Base-by-base conservation (phyloP, 306 rosid species). In the Luffa aegyptiaca region DNA sequence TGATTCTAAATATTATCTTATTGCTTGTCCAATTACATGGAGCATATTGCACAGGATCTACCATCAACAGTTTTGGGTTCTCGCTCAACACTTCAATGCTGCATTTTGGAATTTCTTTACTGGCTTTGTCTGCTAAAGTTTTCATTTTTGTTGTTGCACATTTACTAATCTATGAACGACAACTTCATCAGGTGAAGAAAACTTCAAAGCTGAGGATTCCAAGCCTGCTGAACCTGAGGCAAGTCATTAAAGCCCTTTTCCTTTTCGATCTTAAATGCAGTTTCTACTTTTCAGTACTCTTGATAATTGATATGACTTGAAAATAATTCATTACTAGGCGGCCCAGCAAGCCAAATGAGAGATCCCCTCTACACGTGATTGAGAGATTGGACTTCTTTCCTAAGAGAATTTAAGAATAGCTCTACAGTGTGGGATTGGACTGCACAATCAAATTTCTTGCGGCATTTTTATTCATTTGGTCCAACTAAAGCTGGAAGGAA, bases 161-260 rank as follows among this genome's bases (percentile, higher is more conserved):
- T 31, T 31, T 26, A 48, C 59, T 31, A 37, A 73, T 49, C 6
- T 45, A 10, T 8, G 26, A 48, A 51, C 14, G 5, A 35, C 16
- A 12, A 49, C 65, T 36, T 80, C 41, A 51, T 88, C 87, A 90
- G 94, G 90, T 80, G 94, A 88, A 61, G 94, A 90, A 7, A 84
- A 45, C 86, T 12, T 61, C 80, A 90, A 90, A 90, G 62, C 77
- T 81, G 94, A 88, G 52, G 94, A 88, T 68, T 72, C 81, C 87
- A 90, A 90, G 79, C 84, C 94, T 36, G 53, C 88, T 76, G 92
- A 87, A 79, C 78, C 89, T 7, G 89, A 87, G 90, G 94, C 85
- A 75, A 48, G 61, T 8, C 8, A 49, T 4, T n/a, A 3, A 68
- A 77, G 1, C 5, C 11, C 9, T 6, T 55, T 76, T 39, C 5